phyloP scores from a whole-genome alignment of 768 basidiomycete species.

The Leccinum aurantiacum region DNA sequence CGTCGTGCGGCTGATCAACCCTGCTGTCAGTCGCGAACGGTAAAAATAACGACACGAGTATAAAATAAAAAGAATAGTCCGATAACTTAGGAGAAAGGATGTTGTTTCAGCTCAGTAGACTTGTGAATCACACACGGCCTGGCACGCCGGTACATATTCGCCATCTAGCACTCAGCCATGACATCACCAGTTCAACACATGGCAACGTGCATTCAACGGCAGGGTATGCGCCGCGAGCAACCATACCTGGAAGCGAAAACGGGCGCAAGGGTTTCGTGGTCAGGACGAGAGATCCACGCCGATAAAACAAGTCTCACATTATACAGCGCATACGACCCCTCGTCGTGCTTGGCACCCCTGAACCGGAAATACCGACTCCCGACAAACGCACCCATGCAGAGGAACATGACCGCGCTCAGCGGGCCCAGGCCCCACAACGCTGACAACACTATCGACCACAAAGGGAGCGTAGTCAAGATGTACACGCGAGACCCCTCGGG shows the following conservation, averaged over 20 bases:
- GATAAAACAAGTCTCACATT: conserved; percentile 13
- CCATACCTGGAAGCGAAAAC: conserved; percentile 5
- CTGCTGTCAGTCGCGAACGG: background rate
- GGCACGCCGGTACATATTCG: background rate
- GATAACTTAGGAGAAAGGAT: background rate
- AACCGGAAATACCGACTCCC: conserved; percentile 16
- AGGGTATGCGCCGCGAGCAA: conserved; percentile 8
- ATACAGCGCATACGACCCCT: conserved; percentile 13
- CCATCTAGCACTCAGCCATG: background rate
- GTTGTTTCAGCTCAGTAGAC: background rate
- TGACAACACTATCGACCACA: conserved; percentile 11
- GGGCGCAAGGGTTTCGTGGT: background rate
- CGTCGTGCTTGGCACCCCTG: conserved; percentile 9
- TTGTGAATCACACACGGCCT: background rate
- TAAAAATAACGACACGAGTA: background rate
- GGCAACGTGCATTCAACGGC: conserved; percentile 9
- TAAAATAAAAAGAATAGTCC: background rate
- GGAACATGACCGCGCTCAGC: conserved; percentile 7
- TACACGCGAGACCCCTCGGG: conserved; percentile 16
- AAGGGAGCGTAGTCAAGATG: conserved; percentile 11
- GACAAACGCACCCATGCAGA: conserved; percentile 15
- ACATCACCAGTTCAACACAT: conserved; percentile 6
- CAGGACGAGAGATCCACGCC: background rate
- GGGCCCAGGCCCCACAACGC: conserved; percentile 11
- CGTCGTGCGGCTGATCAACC: background rate